Evolutionary conservation across 352 stramenopile genomes (phyloP).

Genomic region (Pythium coloratum): DNA sequence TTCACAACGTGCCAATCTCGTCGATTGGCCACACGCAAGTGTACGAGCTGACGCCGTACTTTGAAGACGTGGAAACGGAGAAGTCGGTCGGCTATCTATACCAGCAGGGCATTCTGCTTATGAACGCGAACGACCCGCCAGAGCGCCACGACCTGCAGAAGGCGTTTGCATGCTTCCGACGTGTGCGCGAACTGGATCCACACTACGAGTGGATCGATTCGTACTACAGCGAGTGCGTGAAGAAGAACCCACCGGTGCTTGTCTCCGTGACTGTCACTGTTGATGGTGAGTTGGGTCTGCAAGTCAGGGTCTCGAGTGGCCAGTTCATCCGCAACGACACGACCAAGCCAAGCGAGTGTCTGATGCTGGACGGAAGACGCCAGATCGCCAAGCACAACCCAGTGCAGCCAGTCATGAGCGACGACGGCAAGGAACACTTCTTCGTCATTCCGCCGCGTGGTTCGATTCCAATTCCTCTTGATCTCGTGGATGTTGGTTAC

Average conservation of each 20-base stretch:
- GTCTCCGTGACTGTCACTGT: slow-evolving; percentile 69
- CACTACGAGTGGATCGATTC: slow-evolving; percentile 87
- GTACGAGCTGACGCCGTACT: slow-evolving; percentile 70
- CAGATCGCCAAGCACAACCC: slow-evolving; percentile 60
- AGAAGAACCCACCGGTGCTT: slow-evolving; percentile 68
- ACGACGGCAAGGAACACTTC: slow-evolving; percentile 44
- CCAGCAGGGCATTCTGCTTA: slow-evolving; percentile 55
- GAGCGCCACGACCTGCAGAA: slow-evolving; percentile 58
- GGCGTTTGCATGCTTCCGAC: slow-evolving; percentile 73
- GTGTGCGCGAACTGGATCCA: slow-evolving; percentile 65
- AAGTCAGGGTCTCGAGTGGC: slow-evolving; percentile 74
- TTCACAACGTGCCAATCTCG: slow-evolving; percentile 69
- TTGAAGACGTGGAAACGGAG: slow-evolving; percentile 75
- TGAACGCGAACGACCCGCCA: slow-evolving; percentile 67
- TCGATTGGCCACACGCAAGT: slow-evolving; percentile 74
- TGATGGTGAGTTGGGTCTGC: slow-evolving; percentile 72
- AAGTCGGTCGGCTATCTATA: slow-evolving; percentile 69
- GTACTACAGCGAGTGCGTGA: slow-evolving; percentile 70
- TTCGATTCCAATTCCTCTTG: slow-evolving; percentile 67
- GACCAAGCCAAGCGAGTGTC: slow-evolving; percentile 65
- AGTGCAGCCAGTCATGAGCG: slow-evolving; percentile 27
- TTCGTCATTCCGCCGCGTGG: slow-evolving; percentile 54
- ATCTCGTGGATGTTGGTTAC: slow-evolving; percentile 64
- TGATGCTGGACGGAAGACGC: slow-evolving; percentile 61
- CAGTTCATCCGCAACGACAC: slow-evolving; percentile 81